Percentiles rank a stretch among this genome's conserved stretches.
phyloP scores from a whole-genome alignment of 805 yeast species.

The Wickerhamiella parazyma region DNA sequence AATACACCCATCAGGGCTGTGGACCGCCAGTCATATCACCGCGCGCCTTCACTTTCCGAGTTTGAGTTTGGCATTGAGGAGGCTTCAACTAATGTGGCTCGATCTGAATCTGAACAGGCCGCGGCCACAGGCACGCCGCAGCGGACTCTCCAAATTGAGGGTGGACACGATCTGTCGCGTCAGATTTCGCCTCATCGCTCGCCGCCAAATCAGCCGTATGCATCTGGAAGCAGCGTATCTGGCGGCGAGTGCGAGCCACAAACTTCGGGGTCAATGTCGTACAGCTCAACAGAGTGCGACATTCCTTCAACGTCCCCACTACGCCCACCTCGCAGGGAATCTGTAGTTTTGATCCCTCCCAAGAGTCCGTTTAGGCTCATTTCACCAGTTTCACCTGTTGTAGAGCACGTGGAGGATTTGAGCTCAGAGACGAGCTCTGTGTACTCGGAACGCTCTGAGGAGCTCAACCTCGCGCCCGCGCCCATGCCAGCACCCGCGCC shows the following conservation, averaged over 20 bases:
- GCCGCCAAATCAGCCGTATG: constrained; percentile 2
- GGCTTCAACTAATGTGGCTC: neutral
- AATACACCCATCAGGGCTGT: neutral
- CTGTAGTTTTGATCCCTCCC: neutral
- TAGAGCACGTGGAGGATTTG: neutral
- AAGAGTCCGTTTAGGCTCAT: neutral
- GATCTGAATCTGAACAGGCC: too few relatives aligned
- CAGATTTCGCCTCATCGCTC: constrained; percentile 3
- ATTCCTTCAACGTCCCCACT: neutral
- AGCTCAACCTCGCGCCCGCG: too few relatives aligned
- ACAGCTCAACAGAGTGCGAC: neutral
- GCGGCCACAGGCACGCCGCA: neutral
- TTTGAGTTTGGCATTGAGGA: neutral
- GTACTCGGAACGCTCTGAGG: too few relatives aligned
- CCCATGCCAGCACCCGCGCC: too few relatives aligned
- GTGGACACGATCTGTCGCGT: neutral
- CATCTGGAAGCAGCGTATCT: neutral
- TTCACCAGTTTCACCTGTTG: neutral
- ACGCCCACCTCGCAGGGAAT: neutral
- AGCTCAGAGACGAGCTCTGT: neutral
- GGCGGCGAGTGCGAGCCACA: neutral
- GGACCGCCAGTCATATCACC: neutral
- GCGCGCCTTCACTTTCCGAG: neutral
- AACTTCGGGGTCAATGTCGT: neutral
- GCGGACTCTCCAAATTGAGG: neutral